Evolutionary conservation across 2,329 filamentous ascomycete species (phyloP), one percentile per base, ranked within the genome.

Genomic region (Nemania sp.): DNA sequence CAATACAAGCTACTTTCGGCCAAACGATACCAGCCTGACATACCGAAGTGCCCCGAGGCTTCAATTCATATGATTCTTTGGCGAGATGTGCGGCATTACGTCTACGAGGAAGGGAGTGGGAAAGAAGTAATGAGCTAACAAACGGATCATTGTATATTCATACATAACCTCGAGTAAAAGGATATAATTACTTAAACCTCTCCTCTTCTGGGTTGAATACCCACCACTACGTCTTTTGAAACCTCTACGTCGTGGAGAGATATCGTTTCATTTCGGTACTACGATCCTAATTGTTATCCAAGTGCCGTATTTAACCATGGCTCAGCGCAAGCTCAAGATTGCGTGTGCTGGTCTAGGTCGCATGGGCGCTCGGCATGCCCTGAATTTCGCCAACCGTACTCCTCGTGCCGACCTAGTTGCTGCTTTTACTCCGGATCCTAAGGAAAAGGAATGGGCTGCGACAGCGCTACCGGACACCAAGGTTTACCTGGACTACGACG

Each of bases 371-470:
- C 29, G 80, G 85, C 45, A 66, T 24, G 63, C 63, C 41, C 32
- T 52, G 15, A 52, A 66, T 27, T 66, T 66, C 24, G 55, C 49
- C 56, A 60, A 53, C 38, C 49, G 58, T 29, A 81, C 81, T 6
- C 83, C 83, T 27, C 80, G 82, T 49, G 84, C 84, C 49, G 76
- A 84, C 57, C 80, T 87, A 32, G 82, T 86, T 29, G 84, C 84
- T 62, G 85, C 82, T 43, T 85, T 81, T 73, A 82, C 82, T 4
- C 83, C 83, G 7, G 84, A 84, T 54, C 72, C 78, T 5, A 73
- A 74, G 1, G 84, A 86, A 72, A 76, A 82, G 13, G 74, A 79
- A 67, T 85, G 83, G 82, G 84, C 81, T 8, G 77, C 77, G 59
- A 71, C 79, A 67, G 76, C 84, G 69, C 79, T 86, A 80, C 8